Percentiles rank a stretch among this genome's conserved stretches.
phyloP scores from a whole-genome alignment of 139 green algal genomes.

The Helicosporidium sp. region DNA sequence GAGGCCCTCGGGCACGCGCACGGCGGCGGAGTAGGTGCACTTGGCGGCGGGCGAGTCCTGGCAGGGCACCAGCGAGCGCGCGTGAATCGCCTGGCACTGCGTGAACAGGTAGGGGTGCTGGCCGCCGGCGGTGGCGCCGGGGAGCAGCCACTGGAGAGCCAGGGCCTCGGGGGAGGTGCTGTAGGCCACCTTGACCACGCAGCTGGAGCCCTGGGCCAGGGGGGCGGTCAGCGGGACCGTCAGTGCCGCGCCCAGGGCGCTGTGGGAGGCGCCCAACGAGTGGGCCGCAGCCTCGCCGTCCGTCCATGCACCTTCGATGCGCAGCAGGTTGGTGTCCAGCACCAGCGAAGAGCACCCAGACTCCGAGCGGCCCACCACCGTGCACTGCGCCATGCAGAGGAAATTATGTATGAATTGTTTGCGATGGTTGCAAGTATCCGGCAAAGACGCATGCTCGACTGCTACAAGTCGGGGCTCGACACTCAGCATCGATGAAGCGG shows the following conservation, averaged over 20 bases:
- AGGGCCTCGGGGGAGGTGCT: conserved; percentile 28
- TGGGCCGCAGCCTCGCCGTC: too few species aligned
- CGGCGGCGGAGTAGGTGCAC: conserved; percentile 48
- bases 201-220: background rate
- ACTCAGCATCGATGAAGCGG: too few species aligned
- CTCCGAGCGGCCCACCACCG: too few species aligned
- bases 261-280: background rate
- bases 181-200: background rate
- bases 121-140: conserved; percentile 56
- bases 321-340: conserved; percentile 25
- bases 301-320: background rate
- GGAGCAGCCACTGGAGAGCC: conserved; percentile 61
- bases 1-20: conserved; percentile 42
- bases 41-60: conserved; percentile 70
- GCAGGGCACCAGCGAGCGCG: conserved; percentile 69
- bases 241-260: conserved; percentile 3
- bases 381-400: too few species aligned
- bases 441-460: too few species aligned
- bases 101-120: conserved; percentile 78
- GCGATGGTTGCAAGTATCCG: too few species aligned
- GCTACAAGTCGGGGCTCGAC: too few species aligned
- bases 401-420: too few species aligned
- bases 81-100: conserved; percentile 89
- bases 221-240: conserved; percentile 3
- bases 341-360: too few species aligned